Evolutionary conservation across 768 basidiomycete species (phyloP).

Genomic region (Mycena floridula): DNA sequence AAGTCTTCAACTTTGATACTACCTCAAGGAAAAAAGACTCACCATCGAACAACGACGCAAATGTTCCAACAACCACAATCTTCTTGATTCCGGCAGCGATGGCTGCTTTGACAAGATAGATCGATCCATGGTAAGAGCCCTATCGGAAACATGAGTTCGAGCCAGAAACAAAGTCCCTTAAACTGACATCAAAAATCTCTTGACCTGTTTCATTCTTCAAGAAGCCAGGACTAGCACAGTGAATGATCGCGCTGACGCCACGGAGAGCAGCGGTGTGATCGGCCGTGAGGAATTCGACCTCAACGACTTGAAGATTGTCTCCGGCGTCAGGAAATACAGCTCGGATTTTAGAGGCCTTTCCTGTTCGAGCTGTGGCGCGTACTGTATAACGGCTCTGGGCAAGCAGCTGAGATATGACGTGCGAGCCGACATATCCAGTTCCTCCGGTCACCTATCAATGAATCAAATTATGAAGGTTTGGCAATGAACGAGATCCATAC

Average conservation of each 20-base stretch:
- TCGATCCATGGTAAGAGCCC: slow-evolving; percentile 6
- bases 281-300: slow-evolving; percentile 3
- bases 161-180: too few species aligned
- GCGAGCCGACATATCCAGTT: slow-evolving; percentile 4
- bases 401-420: slow-evolving; percentile 3
- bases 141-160: background rate
- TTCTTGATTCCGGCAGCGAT: slow-evolving; percentile 6
- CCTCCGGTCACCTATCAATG: slow-evolving; percentile 8
- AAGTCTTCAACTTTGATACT: background rate
- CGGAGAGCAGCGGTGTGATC: slow-evolving; percentile 12
- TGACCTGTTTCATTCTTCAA: background rate
- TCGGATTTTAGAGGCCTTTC: slow-evolving; percentile 1
- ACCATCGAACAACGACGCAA: slow-evolving; percentile 4
- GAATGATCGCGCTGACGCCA: slow-evolving; percentile 7
- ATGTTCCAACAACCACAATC: slow-evolving; percentile 6
- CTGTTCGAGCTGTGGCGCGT: slow-evolving; percentile 1
- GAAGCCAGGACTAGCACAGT: slow-evolving; percentile 1
- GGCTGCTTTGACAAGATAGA: slow-evolving; percentile 7
- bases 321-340: slow-evolving; percentile 4
- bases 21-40: slow-evolving; percentile 2
- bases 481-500: too few species aligned
- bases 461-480: too few species aligned
- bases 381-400: slow-evolving; percentile 4
- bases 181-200: too few species aligned
- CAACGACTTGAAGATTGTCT: slow-evolving; percentile 2